A percentile compares a stretch with the other conserved stretches of the same genome.
Conservation (phyloP, 2,329 filamentous ascomycete species). For the Alternaria ethzedia region DNA sequence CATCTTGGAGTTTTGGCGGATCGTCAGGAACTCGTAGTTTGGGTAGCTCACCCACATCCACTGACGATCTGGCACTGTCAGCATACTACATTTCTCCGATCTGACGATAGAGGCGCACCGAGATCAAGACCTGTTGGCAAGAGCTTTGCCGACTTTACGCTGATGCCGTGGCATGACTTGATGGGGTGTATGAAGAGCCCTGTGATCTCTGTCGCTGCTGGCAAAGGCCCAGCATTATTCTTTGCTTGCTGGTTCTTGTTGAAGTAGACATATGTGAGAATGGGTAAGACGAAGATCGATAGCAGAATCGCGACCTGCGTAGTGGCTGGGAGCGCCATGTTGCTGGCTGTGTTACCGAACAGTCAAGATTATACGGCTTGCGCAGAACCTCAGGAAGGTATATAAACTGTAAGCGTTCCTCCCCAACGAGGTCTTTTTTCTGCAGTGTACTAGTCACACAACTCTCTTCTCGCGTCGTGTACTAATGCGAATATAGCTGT, state of each 20-base stretch:
- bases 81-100: not conserved
- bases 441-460: not conserved
- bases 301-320: slow-evolving; percentile 35
- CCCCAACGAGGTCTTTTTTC: not conserved
- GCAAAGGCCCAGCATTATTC: slow-evolving; percentile 33
- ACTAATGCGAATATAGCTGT: not conserved
- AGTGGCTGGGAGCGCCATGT: slow-evolving; percentile 33
- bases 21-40: slow-evolving; percentile 65
- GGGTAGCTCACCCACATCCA: slow-evolving; percentile 70
- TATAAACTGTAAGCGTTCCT: not conserved
- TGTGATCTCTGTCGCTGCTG: slow-evolving; percentile 52
- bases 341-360: not conserved
- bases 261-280: slow-evolving; percentile 40
- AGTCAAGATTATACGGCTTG: not conserved
- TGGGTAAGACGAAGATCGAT: slow-evolving; percentile 36
- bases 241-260: slow-evolving; percentile 17
- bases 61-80: slow-evolving; percentile 58
- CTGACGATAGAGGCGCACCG: slow-evolving; percentile 21
- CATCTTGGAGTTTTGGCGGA: slow-evolving; percentile 66
- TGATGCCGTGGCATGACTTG: slow-evolving; percentile 70
- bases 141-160: slow-evolving; percentile 59
- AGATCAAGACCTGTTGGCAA: slow-evolving; percentile 65
- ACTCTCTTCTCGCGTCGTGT: not conserved
- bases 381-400: not conserved
- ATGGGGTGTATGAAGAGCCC: slow-evolving; percentile 67